phyloP scores from a whole-genome alignment of 306 rosid species.

The Castanospermum australe region DNA sequence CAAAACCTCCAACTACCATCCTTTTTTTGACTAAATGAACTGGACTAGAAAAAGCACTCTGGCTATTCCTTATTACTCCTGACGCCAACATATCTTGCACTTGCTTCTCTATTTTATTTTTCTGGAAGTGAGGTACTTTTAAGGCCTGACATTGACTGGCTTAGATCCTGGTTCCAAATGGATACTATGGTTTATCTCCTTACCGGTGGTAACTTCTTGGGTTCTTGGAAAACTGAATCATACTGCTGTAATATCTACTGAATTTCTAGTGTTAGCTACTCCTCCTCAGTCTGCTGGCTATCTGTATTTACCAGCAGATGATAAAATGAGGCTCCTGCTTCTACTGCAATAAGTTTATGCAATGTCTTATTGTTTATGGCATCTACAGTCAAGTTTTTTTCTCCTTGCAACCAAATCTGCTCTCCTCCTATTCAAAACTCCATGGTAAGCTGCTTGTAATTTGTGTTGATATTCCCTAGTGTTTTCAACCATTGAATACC shows the following conservation, averaged over 20 bases:
- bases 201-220: neutral
- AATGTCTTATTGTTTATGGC: too few species aligned
- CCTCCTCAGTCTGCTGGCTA: too few species aligned
- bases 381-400: neutral
- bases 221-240: neutral
- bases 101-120: neutral
- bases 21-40: neutral
- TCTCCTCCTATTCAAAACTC: neutral
- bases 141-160: neutral
- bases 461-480: neutral
- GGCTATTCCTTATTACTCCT: neutral
- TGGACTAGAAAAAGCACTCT: neutral
- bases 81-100: neutral
- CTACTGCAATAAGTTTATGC: too few species aligned
- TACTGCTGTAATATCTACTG: neutral
- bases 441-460: neutral
- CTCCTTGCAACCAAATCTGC: neutral
- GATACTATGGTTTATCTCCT: neutral
- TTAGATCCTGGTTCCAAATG: neutral
- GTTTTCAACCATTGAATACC: neutral
- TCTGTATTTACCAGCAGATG: too few species aligned
- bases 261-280: too few species aligned
- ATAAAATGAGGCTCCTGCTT: too few species aligned
- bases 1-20: neutral
- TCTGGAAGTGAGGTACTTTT: neutral